Conservation (phyloP, 176 grass and related monocot species). For the Rhynchospora breviuscula region DNA sequence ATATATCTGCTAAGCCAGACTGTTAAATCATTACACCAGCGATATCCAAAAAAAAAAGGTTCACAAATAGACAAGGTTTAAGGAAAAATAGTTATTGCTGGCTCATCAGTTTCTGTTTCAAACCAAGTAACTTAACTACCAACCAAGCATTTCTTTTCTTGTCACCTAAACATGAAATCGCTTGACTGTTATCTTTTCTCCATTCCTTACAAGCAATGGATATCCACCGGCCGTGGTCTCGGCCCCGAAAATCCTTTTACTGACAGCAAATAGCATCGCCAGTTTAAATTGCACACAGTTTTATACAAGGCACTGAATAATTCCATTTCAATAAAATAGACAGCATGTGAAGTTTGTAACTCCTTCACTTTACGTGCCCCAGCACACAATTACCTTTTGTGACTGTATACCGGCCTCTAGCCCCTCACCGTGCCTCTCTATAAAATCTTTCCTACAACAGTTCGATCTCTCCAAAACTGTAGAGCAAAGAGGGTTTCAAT, state of each 20-base stretch:
- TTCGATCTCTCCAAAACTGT: background rate
- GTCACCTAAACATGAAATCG: background rate
- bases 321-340: conserved; percentile 12
- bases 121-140: conserved; percentile 20
- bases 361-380: conserved; percentile 15
- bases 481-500: background rate
- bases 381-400: background rate
- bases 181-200: conserved; percentile 2
- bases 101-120: background rate
- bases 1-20: background rate
- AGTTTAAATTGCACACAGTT: background rate
- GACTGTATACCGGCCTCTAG: background rate
- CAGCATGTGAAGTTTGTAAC: background rate
- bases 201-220: conserved; percentile 1
- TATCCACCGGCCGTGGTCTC: background rate
- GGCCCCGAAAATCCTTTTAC: background rate
- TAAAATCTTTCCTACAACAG: conserved; percentile 1
- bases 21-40: background rate
- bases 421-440: background rate
- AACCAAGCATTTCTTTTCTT: conserved; percentile 20
- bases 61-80: conserved; percentile 10
- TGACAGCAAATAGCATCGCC: too few species aligned
- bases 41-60: background rate
- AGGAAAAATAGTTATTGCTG: background rate
- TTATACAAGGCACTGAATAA: background rate